Base-by-base conservation (phyloP, 2,329 filamentous ascomycete genomes). In the Ascomycota sp. region DNA sequence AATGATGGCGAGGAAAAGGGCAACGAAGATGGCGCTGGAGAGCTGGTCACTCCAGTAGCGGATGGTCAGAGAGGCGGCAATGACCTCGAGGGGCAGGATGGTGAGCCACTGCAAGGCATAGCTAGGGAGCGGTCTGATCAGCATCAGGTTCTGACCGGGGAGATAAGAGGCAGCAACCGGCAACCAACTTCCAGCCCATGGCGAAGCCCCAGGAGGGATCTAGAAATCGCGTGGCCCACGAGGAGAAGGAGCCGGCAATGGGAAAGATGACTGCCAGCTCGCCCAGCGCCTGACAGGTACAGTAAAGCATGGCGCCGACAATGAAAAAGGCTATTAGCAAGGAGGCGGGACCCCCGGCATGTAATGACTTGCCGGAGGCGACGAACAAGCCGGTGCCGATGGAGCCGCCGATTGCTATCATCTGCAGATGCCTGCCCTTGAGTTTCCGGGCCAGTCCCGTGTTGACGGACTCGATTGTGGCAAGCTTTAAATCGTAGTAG, bases 331-430 rank as follows among this genome's bases (percentile, higher is more conserved):
- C 76, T 32, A 91, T 66, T 21, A 91, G 54, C 16, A 91, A 51
- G 0, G 79, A 77, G 1, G 76, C 82, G 5, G 82, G 82, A 3
- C 82, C 82, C 42, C 81, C 82, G 11, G 61, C 59, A 32, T 68
- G 61, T 38, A 91, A 59, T 9, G 80, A 72, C 38, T 60, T 62
- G 34, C 79, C 81, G 1, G 80, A 86, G 16, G 80, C 77, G 29
- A 93, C 80, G 50, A 92, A 92, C 2, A 93, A 61, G 41, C 84
- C 83, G 21, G 78, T 84, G 70, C 78, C 79, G 46, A 92, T 92
- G 9, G 79, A 86, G 30, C 84, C 84, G 44, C 83, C 83, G 43
- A 93, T 92, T 10, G 86, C 86, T 61, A 93, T 93, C 86, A 93
- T 93, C 59, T 93, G 84, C 49, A 93, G 51, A 59, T 95, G 86